These are phyloP conservation scores for Krasilnikovozyma curviuscula DNA, from an alignment of 768 basidiomycete genomes.

Conservation along the genomic window DNA sequence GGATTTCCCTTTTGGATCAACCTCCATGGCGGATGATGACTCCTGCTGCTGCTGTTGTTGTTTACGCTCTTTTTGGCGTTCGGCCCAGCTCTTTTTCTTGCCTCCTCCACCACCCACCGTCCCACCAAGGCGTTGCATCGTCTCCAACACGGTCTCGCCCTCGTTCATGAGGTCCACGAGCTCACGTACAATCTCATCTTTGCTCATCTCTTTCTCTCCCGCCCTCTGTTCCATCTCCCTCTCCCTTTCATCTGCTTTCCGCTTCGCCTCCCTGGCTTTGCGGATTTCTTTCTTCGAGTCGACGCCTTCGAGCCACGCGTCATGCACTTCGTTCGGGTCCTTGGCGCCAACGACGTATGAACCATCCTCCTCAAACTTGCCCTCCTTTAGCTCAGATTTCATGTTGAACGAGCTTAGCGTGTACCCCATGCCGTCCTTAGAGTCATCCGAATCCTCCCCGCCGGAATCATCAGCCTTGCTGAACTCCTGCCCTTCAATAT, in stretches of 20 bases:
- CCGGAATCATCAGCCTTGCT: conserved; percentile 30
- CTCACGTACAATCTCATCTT: conserved; percentile 22
- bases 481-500: conserved; percentile 96
- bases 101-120: conserved; percentile 21
- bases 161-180: conserved; percentile 59
- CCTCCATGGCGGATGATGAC: conserved; percentile 6
- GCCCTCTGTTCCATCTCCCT: conserved; percentile 56
- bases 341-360: conserved; percentile 53
- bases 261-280: conserved; percentile 52
- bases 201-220: conserved; percentile 28
- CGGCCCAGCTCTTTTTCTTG: conserved; percentile 35
- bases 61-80: conserved; percentile 16
- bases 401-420: conserved; percentile 94
- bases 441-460: conserved; percentile 52
- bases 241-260: conserved; percentile 49
- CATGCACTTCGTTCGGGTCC: conserved; percentile 80
- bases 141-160: conserved; percentile 78
- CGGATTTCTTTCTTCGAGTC: conserved; percentile 65
- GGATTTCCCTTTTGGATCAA: conserved; percentile 15
- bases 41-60: conserved; percentile 8
- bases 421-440: conserved; percentile 74
- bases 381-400: conserved; percentile 97
- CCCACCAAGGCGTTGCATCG: conserved; percentile 75
- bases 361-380: conserved; percentile 88
- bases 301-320: conserved; percentile 81